Conservation (phyloP, 2,329 filamentous ascomycete species). For the Beauveria australis region DNA sequence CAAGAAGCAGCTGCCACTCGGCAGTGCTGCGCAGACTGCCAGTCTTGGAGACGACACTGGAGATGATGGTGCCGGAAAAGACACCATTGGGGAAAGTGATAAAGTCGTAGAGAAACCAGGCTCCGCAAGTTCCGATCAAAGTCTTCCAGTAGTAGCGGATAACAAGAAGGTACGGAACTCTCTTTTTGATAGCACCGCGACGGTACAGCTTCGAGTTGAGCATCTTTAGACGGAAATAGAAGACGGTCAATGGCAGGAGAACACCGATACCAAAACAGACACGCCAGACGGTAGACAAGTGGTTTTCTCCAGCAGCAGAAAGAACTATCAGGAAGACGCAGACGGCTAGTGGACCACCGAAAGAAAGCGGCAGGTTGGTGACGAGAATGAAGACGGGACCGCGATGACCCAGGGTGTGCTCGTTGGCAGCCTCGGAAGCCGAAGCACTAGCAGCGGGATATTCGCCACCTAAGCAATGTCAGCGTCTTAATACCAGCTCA, state of each 20-base stretch:
- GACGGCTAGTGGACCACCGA: constrained; percentile 30
- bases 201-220: constrained; percentile 43
- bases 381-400: constrained; percentile 38
- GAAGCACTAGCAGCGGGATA: constrained; percentile 39
- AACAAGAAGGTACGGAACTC: constrained; percentile 41
- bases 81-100: constrained; percentile 41
- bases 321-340: constrained; percentile 39
- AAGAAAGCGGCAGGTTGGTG: constrained; percentile 28
- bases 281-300: constrained; percentile 36
- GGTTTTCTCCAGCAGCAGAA: constrained; percentile 24
- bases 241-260: constrained; percentile 42
- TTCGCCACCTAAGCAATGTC: constrained; percentile 24
- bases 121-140: constrained; percentile 43
- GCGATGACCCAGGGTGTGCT: constrained; percentile 29
- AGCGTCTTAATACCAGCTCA: not conserved
- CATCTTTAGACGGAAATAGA: constrained; percentile 48
- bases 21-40: constrained; percentile 30
- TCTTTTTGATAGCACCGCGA: constrained; percentile 43
- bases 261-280: constrained; percentile 41
- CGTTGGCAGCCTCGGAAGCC: constrained; percentile 39
- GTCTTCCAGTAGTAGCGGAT: constrained; percentile 46
- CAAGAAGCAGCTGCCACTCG: constrained; percentile 40
- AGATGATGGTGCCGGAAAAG: constrained; percentile 36
- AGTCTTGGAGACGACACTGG: constrained; percentile 25
- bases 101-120: constrained; percentile 47